phyloP scores from a whole-genome alignment of 2,329 filamentous ascomycete species.

The Xylariaceae sp. region DNA sequence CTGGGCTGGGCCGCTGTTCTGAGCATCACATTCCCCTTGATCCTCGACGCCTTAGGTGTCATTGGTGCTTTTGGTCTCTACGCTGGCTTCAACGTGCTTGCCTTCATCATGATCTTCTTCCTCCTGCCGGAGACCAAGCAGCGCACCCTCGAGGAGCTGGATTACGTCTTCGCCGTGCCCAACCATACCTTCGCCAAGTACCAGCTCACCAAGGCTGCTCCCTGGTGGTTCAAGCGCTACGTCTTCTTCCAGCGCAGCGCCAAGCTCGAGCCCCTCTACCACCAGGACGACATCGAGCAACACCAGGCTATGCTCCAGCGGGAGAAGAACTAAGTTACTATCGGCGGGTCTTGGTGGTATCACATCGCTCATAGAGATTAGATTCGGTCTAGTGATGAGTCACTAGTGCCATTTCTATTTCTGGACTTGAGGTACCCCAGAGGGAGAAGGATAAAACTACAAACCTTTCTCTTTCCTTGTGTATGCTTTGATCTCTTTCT shows the following conservation, averaged over 20 bases:
- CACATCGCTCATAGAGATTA: too few species aligned
- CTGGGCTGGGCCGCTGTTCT: constrained; percentile 58
- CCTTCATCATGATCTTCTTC: constrained; percentile 45
- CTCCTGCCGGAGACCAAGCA: constrained; percentile 50
- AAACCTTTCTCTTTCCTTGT: too few species aligned
- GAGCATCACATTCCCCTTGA: constrained; percentile 60
- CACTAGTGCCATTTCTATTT: too few species aligned
- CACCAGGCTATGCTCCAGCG: background rate
- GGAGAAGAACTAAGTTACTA: constrained; percentile 2
- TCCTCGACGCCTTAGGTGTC: constrained; percentile 43
- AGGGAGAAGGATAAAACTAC: too few species aligned
- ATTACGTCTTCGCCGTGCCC: constrained; percentile 44
- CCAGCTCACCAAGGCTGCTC: constrained; percentile 36
- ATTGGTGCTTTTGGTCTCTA: constrained; percentile 47
- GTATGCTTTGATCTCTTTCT: too few species aligned
- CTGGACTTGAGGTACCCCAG: too few species aligned
- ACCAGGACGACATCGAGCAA: constrained; percentile 22
- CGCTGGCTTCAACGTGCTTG: constrained; percentile 43
- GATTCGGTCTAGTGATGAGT: too few species aligned
- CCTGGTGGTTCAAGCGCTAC: constrained; percentile 37
- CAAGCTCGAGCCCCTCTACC: constrained; percentile 29
- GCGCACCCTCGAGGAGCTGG: constrained; percentile 47
- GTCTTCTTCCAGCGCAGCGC: constrained; percentile 30
- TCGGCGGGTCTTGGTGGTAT: too few species aligned
- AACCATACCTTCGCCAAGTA: constrained; percentile 38